Base-by-base conservation (phyloP, 2,329 filamentous ascomycete genomes). In the Cytospora mali region DNA sequence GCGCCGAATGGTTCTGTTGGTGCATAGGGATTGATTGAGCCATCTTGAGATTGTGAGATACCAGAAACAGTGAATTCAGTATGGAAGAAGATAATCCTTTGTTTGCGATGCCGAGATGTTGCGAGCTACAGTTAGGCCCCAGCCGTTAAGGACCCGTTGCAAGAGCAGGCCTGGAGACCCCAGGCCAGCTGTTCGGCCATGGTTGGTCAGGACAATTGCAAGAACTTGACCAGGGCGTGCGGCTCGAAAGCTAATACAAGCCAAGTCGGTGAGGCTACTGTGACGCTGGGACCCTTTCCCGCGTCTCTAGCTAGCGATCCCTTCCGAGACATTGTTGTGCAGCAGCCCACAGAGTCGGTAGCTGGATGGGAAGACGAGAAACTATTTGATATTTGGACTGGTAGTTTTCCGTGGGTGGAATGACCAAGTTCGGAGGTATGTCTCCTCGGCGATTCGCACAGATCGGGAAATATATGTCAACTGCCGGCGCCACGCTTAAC, bases 21-120 rank as follows among this genome's bases (percentile, higher is more conserved):
- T 75, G 72, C 77, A 80, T 75, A 57, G 76, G 77, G 64, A 80
- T 77, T 48, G 77, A 68, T 42, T 64, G 54, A 53, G 64, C 61
- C 64, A 64, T 64, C 9, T 58, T 58, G 50, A 21, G 51, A 27
- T 48, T 42, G 11, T 3, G 27, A 11, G 21, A 28, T 3, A 13
- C 11, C 18, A 23, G 13, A 57, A 57, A 13, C 48, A 55, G 56
- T 21, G 33, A 35, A 55, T 57, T 51, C 21, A 27, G 46, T 28
- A 29, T 21, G 18, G 42, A 61, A 13, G n/a, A 56, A 18, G 28
- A 29, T 11, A 25, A 33, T 16, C 6, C 13, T 29, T 46, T 21
- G 46, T 39, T 52, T 29, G 35, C 28, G 14, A 54, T 28, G 52
- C 57, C 58, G 51, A 46, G 48, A 46, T 25, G 39, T 39, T 53